Percentiles rank a stretch among this genome's conserved stretches.
These are phyloP conservation scores for Hansenula sp. DNA, from an alignment of 1,139 yeast genomes.

Conservation along the genomic window DNA sequence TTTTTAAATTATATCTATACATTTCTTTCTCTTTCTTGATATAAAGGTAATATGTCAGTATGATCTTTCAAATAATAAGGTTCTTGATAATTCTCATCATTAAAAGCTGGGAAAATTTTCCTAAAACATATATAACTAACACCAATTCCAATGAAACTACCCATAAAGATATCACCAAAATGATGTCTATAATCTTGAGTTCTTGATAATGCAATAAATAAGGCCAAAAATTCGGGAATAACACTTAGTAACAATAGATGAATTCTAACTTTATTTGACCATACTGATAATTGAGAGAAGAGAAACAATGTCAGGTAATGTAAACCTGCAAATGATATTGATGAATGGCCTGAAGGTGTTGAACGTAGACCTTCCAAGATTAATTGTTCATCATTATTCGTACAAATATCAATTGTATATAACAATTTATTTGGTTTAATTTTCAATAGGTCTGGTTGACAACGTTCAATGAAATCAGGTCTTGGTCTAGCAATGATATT, in stretches of 20 bases:
- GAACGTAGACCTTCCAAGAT: slow-evolving; percentile 71
- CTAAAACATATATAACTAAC: slow-evolving; percentile 47
- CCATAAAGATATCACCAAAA: slow-evolving; percentile 61
- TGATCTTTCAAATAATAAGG: slow-evolving; percentile 12
- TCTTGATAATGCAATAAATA: slow-evolving; percentile 54
- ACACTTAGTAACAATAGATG: slow-evolving; percentile 32
- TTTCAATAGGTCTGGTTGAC: slow-evolving; percentile 46
- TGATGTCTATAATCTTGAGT: slow-evolving; percentile 79
- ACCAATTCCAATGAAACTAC: slow-evolving; percentile 46
- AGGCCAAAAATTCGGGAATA: slow-evolving; percentile 38
- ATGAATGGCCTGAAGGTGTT: slow-evolving; percentile 81
- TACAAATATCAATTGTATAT: slow-evolving; percentile 51
- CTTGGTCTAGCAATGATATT: slow-evolving; percentile 77
- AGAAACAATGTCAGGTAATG: slow-evolving; percentile 64
- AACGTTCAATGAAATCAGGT: slow-evolving; percentile 74
- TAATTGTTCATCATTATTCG: slow-evolving; percentile 29
- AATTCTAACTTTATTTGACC: slow-evolving; percentile 20
- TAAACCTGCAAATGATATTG: slow-evolving; percentile 64
- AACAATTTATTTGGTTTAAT: slow-evolving; percentile 29
- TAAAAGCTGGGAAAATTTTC: slow-evolving; percentile 30
- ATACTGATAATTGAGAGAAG: slow-evolving; percentile 44
- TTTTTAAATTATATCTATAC: not conserved
- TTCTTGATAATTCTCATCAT: slow-evolving; percentile 10
- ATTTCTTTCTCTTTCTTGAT: slow-evolving; percentile 1
- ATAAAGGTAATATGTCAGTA: slow-evolving; percentile 2